Conservation (phyloP, 1,139 yeast species). For the Yamadazyma epiphylla region DNA sequence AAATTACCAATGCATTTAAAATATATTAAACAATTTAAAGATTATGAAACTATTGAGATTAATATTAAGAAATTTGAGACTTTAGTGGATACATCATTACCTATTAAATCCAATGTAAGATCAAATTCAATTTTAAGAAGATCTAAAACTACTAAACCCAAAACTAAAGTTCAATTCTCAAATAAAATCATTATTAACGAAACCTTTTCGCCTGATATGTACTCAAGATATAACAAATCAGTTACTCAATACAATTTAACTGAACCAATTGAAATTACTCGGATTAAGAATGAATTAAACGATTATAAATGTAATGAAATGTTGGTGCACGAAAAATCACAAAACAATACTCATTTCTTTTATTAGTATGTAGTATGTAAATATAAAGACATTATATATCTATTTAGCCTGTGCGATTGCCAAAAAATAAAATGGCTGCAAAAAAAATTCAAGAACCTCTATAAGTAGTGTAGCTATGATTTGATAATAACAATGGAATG, state of each 20-base stretch:
- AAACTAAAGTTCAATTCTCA: constrained; percentile 36
- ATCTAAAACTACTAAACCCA: constrained; percentile 16
- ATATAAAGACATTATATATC: neutral
- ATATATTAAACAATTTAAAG: constrained; percentile 37
- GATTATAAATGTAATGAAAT: constrained; percentile 50
- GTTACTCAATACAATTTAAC: constrained; percentile 49
- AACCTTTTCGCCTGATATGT: constrained; percentile 45
- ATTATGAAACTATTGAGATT: constrained; percentile 31
- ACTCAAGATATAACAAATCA: constrained; percentile 50
- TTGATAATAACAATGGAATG: constrained; percentile 76
- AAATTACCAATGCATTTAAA: constrained; percentile 36
- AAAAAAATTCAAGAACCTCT: constrained; percentile 64
- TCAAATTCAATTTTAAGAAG: constrained; percentile 10
- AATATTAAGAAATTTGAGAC: constrained; percentile 31
- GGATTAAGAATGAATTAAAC: constrained; percentile 50
- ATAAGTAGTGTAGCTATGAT: constrained; percentile 84
- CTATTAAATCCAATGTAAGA: constrained; percentile 1
- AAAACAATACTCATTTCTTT: constrained; percentile 50
- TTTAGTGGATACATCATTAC: constrained; percentile 8
- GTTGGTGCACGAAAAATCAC: constrained; percentile 53
- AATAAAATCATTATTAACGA: constrained; percentile 42
- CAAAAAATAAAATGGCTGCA: neutral
- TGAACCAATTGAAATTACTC: constrained; percentile 42
- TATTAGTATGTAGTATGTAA: constrained; percentile 22
- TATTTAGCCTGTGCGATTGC: too few species aligned